phyloP scores from a whole-genome alignment of 169 alveolate genomes.

The Cyclospora cayetanensis region DNA sequence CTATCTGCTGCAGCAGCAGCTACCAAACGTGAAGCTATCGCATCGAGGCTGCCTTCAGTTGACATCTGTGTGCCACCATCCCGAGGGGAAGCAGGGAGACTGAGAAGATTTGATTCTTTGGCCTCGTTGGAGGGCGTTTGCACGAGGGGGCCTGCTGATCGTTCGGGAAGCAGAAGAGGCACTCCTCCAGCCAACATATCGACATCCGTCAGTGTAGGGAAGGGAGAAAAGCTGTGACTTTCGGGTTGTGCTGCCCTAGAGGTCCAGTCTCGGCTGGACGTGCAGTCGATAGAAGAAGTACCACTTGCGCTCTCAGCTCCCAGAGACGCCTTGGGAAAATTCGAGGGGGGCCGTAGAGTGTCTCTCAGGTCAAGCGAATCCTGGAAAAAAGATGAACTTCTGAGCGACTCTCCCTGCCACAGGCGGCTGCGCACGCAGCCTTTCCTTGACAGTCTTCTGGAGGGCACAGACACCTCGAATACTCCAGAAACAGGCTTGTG shows the following conservation, averaged over 20 bases:
- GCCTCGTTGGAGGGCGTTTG: neutral
- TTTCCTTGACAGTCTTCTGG: neutral
- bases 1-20: neutral
- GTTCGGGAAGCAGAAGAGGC: neutral
- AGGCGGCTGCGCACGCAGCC: neutral
- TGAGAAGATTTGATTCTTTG: neutral
- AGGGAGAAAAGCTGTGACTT: neutral
- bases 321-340: neutral
- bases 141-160: neutral
- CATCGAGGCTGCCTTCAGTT: neutral
- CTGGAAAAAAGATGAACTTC: no score
- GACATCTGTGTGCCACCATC: neutral
- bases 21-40: neutral
- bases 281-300: neutral
- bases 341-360: neutral
- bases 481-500: slow-evolving; percentile 65
- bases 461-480: neutral
- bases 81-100: neutral
- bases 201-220: neutral
- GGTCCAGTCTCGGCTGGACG: neutral
- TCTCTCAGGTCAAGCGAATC: neutral
- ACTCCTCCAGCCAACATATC: neutral
- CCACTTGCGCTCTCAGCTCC: no score
- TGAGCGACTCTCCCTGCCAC: neutral
- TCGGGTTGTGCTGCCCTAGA: neutral